Conservation (phyloP, 345 rosid species). For the Hibiscus tridactylites region DNA sequence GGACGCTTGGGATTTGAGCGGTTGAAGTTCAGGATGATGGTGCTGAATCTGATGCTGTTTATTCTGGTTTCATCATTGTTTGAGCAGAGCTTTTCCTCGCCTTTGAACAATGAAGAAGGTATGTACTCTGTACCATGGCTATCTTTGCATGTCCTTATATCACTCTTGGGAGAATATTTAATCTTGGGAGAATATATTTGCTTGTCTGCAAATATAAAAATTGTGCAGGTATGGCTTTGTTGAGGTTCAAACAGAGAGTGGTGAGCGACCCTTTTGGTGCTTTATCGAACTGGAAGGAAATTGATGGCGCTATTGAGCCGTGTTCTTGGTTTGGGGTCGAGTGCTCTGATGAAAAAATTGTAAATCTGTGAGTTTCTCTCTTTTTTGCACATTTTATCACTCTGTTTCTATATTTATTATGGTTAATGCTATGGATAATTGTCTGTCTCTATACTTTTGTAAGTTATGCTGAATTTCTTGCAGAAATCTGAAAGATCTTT, state of each 20-base stretch:
- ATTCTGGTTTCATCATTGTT: conserved; percentile 13
- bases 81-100: conserved; percentile 20
- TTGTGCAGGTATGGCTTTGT: conserved; percentile 43
- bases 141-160: conserved; percentile 5
- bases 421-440: background rate
- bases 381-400: background rate
- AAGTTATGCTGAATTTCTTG: background rate
- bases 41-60: conserved; percentile 3
- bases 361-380: conserved; percentile 28
- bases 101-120: conserved; percentile 41
- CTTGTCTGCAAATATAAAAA: background rate
- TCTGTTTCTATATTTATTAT: background rate
- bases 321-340: conserved; percentile 83
- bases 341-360: conserved; percentile 62
- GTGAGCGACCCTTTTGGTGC: conserved; percentile 64
- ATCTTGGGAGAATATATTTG: background rate
- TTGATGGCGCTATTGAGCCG: conserved; percentile 33
- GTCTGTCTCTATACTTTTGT: background rate
- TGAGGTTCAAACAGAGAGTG: conserved; percentile 57
- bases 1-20: conserved; percentile 16
- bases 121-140: background rate
- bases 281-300: conserved; percentile 49
- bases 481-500: conserved; percentile 69
- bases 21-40: conserved; percentile 13
- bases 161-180: too few relatives aligned